These are phyloP conservation scores for Primulina eburnea DNA, from an alignment of 257 asterid genomes.

Conservation along the genomic window DNA sequence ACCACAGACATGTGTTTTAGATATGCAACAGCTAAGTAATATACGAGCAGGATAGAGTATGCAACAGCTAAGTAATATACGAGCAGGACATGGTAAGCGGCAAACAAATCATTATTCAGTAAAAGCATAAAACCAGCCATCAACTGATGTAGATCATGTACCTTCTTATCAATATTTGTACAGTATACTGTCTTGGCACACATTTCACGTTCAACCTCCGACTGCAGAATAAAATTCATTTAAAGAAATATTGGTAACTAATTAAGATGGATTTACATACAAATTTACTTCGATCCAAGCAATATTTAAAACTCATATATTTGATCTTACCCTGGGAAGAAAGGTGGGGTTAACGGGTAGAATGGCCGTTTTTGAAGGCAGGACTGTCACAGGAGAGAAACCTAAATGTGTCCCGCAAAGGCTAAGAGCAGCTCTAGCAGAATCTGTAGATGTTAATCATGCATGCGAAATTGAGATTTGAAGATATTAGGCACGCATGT, in stretches of 20 bases:
- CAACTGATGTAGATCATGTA: constrained; percentile 18
- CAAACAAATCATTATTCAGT: background rate
- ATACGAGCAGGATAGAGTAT: background rate
- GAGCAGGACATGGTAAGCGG: background rate
- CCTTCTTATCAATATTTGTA: constrained; percentile 93
- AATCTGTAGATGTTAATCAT: constrained; percentile 46
- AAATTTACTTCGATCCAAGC: constrained; percentile 4
- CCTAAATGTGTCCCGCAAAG: constrained; percentile 75
- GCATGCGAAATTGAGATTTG: background rate
- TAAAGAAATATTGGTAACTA: background rate
- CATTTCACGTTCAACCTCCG: constrained; percentile 97
- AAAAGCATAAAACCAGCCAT: background rate
- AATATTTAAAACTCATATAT: background rate
- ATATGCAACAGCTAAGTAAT: background rate
- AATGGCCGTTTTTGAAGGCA: constrained; percentile 95
- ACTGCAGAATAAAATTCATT: constrained; percentile 37
- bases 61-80: background rate
- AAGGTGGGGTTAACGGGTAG: constrained; percentile 95
- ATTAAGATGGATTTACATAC: background rate
- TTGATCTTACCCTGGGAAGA: constrained; percentile 74
- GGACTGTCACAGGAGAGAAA: constrained; percentile 74
- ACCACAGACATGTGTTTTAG: constrained; percentile 2
- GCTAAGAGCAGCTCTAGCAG: constrained; percentile 70
- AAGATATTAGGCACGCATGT: constrained; percentile 12
- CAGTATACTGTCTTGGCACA: constrained; percentile 96